Base-by-base conservation (phyloP, 2,329 filamentous ascomycete genomes). In the Arthrobotrys sinensis region DNA sequence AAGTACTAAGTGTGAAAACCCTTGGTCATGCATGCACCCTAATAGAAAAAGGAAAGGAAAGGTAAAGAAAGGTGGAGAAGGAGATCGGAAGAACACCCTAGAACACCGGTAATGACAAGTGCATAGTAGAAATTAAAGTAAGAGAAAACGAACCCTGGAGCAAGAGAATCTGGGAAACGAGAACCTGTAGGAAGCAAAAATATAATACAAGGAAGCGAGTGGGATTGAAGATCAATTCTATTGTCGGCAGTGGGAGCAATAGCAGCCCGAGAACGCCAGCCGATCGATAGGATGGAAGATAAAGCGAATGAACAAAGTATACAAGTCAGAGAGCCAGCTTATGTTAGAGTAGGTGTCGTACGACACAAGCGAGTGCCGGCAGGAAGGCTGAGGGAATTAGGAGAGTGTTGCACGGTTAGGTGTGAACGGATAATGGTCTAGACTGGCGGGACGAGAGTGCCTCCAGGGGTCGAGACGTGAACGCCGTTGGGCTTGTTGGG, bases 171-270 rank as follows among this genome's bases (percentile, higher is more conserved):
- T 3, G 32, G 43, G 32, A 65, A 38, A 62, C 34, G 21, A 43
- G 19, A 64, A 50, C 38, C 12, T 14, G 32, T 34, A n/a, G 52
- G 28, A 24, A 63, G 43, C 6, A 43, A 45, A 16, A 60, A 14
- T 76, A 76, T 62, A 36, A 28, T 76, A 69, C 64, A 76, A 64
- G 2, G 55, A 64, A 67, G 46, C 70, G 70, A 67, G 70, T 45
- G 69, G 62, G 32, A 48, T 66, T 16, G 24, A 38, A 65, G 19
- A 53, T 65, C 40, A 67, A 36, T 24, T 75, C 52, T 75, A 75
- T 66, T 7, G 24, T 40, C 24, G 16, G n/a, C 10, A 52, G 40
- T 67, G 46, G n/a, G 60, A 28, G 28, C 8, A 46, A 24, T 24
- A 57, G 28, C 21, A 63, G 46, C 62, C 69, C 43, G 12, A 53